Base-by-base conservation (phyloP, 1,139 yeast species). In the Taiozyma sp. region DNA sequence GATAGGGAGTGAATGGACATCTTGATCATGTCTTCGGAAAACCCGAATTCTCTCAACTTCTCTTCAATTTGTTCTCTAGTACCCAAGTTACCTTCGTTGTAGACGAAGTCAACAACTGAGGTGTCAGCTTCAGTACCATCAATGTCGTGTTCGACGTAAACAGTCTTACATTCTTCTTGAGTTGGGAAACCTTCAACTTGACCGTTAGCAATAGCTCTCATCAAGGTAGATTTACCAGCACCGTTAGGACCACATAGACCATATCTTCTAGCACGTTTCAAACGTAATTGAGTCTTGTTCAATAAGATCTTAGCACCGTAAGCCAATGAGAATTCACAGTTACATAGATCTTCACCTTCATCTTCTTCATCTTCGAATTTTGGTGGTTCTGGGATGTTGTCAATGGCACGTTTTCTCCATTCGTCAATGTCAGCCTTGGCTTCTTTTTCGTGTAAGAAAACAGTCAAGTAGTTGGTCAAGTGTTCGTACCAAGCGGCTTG, bases 231-330 rank as follows among this genome's bases (percentile, higher is more conserved):
- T 81, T 93, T 93, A 88, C 99, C 99, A 69, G 98, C 96, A 87
- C 99, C 99, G 79, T 93, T 93, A 72, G 98, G 97, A 80, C 99
- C 99, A 82, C 97, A 92, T 67, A 93, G 83, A 90, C 99, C 99
- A 75, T 93, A 93, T 81, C 99, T 89, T 81, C 97, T 92, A 80
- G 89, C 95, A 81, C 98, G 90, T 95, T 92, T 93, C 75, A 93
- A 88, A 80, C 98, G 90, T 76, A 93, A 86, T 81, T 93, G 97
- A 67, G 99, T 93, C 81, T 95, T 91, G 92, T 93, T 93, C 78
- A 93, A 89, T 81, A 93, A 84, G 84, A 93, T 93, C 91, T 92
- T 92, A 70, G 99, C 99, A 91, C 99, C 99, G 76, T 93, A 93
- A 75, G 99, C 99, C 72, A 93, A 84, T 59, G 99, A 93, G 90